Evolutionary conservation across 1,284 basidiomycete genomes (phyloP), one percentile per base, ranked within the genome.

Genomic region (Leccinum huronense): DNA sequence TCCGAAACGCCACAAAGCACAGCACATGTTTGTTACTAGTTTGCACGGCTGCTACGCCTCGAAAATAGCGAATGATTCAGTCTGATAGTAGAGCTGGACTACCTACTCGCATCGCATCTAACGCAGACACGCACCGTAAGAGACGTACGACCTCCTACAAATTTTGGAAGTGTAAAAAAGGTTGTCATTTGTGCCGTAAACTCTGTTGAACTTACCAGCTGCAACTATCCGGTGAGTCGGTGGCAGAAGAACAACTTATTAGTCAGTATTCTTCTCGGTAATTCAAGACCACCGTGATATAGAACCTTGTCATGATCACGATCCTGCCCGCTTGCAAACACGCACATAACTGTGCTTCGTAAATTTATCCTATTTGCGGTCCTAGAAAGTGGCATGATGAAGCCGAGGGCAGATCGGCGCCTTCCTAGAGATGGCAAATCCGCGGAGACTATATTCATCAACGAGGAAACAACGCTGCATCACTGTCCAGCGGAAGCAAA

Each of bases 1-100:
- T 62, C 63, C 61, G 61, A 62, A 51, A 67, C 70, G 73, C 72
- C 70, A 71, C 72, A 73, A 73, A 71, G 71, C 58, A 60, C 63
- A 56, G 65, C 57, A n/a, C 53, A 42, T 48, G 48, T 30, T 57
- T 38, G 58, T 30, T 31, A 40, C 51, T 8, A 57, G 9, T 54
- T 54, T 23, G 19, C 45, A 61, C 60, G 65, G 60, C 51, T 45
- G 6, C 19, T 30, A n/a, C 27, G 40, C 36, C 48, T 40, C 51
- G 27, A 27, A 33, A 19, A 34, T 30, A 13, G 53, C 19, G 19
- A 9, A 13, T n/a, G 33, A 58, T 62, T 48, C 54, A 23, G 9
- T 57, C 34, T 23, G 61, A 55, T 62, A 33, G 57, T 42, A 51
- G 54, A 45, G 10, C 8, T 3, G 10, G 13, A 51, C 54, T n/a